Base-by-base conservation (phyloP, 179 eudicot species). In the Silene coronaria region DNA sequence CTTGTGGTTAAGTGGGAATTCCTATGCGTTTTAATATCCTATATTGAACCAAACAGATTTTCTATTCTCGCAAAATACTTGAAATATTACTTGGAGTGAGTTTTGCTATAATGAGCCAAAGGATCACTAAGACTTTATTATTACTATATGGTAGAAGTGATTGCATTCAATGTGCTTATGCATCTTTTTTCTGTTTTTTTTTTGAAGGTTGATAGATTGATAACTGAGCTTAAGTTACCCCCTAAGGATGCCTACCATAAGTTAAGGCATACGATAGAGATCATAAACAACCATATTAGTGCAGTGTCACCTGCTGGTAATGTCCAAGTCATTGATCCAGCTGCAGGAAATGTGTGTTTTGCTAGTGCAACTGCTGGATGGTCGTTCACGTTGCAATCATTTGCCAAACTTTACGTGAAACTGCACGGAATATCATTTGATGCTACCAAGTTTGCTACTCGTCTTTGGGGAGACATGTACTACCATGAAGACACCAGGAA, bases 191-290 rank as follows among this genome's bases (percentile, higher is more conserved):
- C 27, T 70, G 26, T 30, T 38, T 58, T 71, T 38, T 58, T 71
- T 38, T 63, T 82, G 76, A 81, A 95, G 99, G 97, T 96, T 79
- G 99, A 96, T 82, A 89, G 98, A 71, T 82, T 96, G 88, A 91
- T 96, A 71, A 93, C 98, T 32, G 99, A 96, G 75, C 96, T 96
- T 42, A 93, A 90, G 73, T 72, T 96, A 80, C 99, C 99, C 65
- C 99, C 99, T 3, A 93, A 93, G 80, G 99, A 96, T 81, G 98
- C 99, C 65, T 96, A 93, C 83, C 93, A 86, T 79, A 96, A 96
- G 86, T 70, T 96, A 70, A 80, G 95, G 77, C 99, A 93, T 82
- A 91, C 93, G 28, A 81, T 96, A 82, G 99, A 96, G 82, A 85
- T 88, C 58, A 89, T 96, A 79, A 96, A 96, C 78, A 88, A 84